These are phyloP conservation scores for Triticum monococcum DNA, from an alignment of 176 grass and related monocot genomes.

Conservation along the genomic window DNA sequence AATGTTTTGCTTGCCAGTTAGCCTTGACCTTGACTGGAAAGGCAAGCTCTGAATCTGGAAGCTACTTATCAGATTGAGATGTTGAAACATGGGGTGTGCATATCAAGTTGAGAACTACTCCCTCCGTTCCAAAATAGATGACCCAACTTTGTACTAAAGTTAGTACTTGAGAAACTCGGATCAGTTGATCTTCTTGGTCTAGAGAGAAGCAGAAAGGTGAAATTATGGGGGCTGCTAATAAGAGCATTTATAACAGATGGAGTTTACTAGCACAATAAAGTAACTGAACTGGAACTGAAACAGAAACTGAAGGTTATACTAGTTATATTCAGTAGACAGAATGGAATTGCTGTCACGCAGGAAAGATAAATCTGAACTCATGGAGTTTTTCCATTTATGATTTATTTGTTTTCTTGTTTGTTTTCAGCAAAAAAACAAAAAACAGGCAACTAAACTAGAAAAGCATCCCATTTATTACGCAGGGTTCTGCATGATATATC, in stretches of 20 bases:
- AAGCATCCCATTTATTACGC: neutral
- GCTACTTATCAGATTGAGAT: too few species aligned
- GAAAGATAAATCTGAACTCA: neutral
- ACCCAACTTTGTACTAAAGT: too few species aligned
- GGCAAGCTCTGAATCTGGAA: too few species aligned
- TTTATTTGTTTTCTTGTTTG: neutral
- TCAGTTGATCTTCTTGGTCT: neutral
- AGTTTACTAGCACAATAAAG: neutral
- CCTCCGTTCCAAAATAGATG: too few species aligned
- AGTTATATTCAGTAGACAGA: neutral
- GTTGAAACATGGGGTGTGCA: too few species aligned
- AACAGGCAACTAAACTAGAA: neutral
- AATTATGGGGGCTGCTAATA: neutral
- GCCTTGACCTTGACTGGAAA: too few species aligned
- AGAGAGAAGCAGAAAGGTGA: neutral
- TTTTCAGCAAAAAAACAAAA: neutral
- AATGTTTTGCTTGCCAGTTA: too few species aligned
- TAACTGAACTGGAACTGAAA: neutral
- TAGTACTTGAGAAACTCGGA: neutral
- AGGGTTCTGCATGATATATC: neutral
- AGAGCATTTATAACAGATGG: neutral
- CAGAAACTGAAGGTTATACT: neutral
- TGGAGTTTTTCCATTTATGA: neutral
- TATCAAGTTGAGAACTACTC: too few species aligned
- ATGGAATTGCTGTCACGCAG: neutral